A percentile compares a stretch with the other conserved stretches of the same genome.
Evolutionary conservation across 2,329 filamentous ascomycete genomes (phyloP).

Genomic region (Paraphaeosphaeria minitans): DNA sequence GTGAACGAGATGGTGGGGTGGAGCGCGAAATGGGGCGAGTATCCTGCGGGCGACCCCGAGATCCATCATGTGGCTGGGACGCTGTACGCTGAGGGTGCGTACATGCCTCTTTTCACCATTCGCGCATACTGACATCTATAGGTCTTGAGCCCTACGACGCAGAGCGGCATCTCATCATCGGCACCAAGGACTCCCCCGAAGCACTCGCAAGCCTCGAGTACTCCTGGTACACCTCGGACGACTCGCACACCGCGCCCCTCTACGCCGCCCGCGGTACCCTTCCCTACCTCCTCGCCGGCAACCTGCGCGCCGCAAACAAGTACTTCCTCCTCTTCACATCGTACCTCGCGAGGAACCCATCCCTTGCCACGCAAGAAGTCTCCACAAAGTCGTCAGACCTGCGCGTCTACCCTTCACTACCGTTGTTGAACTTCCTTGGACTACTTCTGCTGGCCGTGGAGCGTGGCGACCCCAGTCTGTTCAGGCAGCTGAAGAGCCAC

Average conservation of each 20-base stretch:
- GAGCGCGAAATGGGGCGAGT: slow-evolving; percentile 84
- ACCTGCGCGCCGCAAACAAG: slow-evolving; percentile 85
- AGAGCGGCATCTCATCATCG: slow-evolving; percentile 85
- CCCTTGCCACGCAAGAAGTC: slow-evolving; percentile 79
- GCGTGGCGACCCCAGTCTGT: slow-evolving; percentile 77
- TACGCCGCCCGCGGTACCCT: slow-evolving; percentile 88
- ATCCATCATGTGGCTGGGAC: slow-evolving; percentile 90
- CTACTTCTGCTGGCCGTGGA: slow-evolving; percentile 83
- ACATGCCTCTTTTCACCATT: neutral
- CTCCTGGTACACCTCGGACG: slow-evolving; percentile 89
- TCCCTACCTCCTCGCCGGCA: slow-evolving; percentile 88
- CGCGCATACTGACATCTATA: slow-evolving; percentile 29
- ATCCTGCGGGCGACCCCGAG: slow-evolving; percentile 90
- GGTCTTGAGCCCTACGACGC: slow-evolving; percentile 93
- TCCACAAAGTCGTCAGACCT: slow-evolving; percentile 74
- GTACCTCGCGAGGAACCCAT: slow-evolving; percentile 64
- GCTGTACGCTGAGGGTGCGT: slow-evolving; percentile 77
- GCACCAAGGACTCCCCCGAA: slow-evolving; percentile 85
- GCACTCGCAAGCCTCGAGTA: slow-evolving; percentile 85
- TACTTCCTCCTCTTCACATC: slow-evolving; percentile 78
- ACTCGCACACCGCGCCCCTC: slow-evolving; percentile 82
- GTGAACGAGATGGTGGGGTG: slow-evolving; percentile 87
- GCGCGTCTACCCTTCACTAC: slow-evolving; percentile 85
- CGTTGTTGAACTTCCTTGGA: slow-evolving; percentile 93
- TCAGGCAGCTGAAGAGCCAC: slow-evolving; percentile 78